A percentile compares a stretch with the other conserved stretches of the same genome.
Evolutionary conservation across 257 asterid species (phyloP).

Genomic region (Capsicum baccatum): DNA sequence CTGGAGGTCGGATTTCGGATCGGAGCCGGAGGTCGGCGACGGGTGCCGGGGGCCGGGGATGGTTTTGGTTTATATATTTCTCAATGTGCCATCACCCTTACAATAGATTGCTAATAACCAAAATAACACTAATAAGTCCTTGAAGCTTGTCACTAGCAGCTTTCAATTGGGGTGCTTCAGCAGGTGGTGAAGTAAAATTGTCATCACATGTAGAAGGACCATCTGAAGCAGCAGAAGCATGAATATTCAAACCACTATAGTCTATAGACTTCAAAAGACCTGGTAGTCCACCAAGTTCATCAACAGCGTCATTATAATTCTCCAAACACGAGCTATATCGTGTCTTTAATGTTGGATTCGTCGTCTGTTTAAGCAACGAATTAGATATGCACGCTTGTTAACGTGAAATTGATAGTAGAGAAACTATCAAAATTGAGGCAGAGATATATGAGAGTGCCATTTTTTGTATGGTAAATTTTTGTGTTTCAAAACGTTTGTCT

Average conservation of each 20-base stretch:
- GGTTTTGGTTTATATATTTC: not conserved
- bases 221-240: constrained; percentile 27
- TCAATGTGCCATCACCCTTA: not conserved
- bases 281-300: constrained; percentile 21
- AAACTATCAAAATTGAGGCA: not conserved
- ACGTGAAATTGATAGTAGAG: not conserved
- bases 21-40: too few relatives aligned
- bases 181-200: not conserved
- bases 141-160: constrained; percentile 12
- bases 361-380: too few relatives aligned
- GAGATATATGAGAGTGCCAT: not conserved
- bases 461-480: not conserved
- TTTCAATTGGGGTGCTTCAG: not conserved
- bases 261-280: not conserved
- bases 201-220: not conserved
- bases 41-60: too few relatives aligned
- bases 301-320: constrained; percentile 28
- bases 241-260: not conserved
- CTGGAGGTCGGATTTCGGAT: too few relatives aligned
- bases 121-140: not conserved
- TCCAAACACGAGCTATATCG: constrained; percentile 38
- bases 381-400: not conserved
- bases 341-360: not conserved
- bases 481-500: not conserved
- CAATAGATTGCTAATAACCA: not conserved